phyloP scores from a whole-genome alignment of 2,329 filamentous ascomycete species.

The Claviceps pazoutovae region DNA sequence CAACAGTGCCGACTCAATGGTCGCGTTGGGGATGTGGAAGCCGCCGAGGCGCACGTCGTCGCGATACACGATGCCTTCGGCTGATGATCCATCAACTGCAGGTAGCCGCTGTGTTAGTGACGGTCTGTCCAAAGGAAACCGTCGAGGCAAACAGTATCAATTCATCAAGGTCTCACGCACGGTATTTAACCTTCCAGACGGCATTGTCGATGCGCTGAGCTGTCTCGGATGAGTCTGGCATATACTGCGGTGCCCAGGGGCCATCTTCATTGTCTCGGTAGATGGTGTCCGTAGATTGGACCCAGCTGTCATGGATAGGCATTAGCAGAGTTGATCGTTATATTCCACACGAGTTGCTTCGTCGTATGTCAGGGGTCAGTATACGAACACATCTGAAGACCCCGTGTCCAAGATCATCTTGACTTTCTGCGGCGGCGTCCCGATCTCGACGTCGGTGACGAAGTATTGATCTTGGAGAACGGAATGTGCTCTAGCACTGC shows the following conservation, averaged over 20 bases:
- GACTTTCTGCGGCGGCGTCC: slow-evolving; percentile 32
- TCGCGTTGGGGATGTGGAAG: slow-evolving; percentile 28
- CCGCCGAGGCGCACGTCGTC: slow-evolving; percentile 35
- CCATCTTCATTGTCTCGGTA: slow-evolving; percentile 21
- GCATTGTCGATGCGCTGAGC: slow-evolving; percentile 26
- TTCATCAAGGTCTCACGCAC: slow-evolving; percentile 23
- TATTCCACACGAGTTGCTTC: not conserved
- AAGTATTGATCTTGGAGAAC: slow-evolving; percentile 29
- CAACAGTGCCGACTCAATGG: slow-evolving; percentile 33
- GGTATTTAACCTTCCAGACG: slow-evolving; percentile 35
- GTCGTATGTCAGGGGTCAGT: not conserved
- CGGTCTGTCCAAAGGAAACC: not conserved
- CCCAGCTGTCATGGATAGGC: slow-evolving; percentile 27
- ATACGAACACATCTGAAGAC: slow-evolving; percentile 48
- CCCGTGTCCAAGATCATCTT: slow-evolving; percentile 40
- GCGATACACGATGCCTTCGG: slow-evolving; percentile 33
- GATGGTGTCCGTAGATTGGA: slow-evolving; percentile 35
- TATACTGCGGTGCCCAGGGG: slow-evolving; percentile 26
- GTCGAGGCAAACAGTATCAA: slow-evolving; percentile 12
- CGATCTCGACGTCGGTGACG: slow-evolving; percentile 30
- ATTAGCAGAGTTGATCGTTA: too few relatives aligned
- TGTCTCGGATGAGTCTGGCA: slow-evolving; percentile 31
- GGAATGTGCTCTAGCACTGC: slow-evolving; percentile 19
- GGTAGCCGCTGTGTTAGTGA: not conserved
- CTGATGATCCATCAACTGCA: slow-evolving; percentile 29